Evolutionary conservation across 345 rosid species (phyloP), one percentile per base, ranked within the genome.

Genomic region (Salix arbutifolia): DNA sequence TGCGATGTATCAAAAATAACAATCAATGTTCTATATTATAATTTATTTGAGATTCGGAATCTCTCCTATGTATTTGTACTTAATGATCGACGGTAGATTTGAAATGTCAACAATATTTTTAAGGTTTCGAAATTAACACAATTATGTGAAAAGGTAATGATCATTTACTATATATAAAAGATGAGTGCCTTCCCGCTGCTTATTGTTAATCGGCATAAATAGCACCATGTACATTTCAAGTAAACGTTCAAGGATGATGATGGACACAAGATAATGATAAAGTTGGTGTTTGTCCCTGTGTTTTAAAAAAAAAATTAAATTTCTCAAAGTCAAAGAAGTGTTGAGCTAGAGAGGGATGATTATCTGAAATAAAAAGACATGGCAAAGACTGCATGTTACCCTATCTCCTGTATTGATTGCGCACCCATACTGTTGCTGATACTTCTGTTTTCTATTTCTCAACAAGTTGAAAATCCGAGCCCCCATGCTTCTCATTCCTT

Each of bases 281-380:
- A 62, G 61, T 70, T 70, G n/a, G n/a, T n/a, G n/a, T n/a, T n/a
- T n/a, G n/a, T n/a, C n/a, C n/a, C n/a, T n/a, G n/a, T n/a, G n/a
- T n/a, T n/a, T n/a, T n/a, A n/a, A n/a, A n/a, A n/a, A n/a, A n/a
- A n/a, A n/a, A n/a, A n/a, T n/a, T n/a, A n/a, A n/a, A n/a, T n/a
- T n/a, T n/a, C n/a, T n/a, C 35, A 33, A 33, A 33, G 35, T 33
- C 35, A 33, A 64, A 46, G 37, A 52, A 56, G 74, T 26, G 71
- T 84, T 76, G 74, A 71, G 81, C 80, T 75, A 37, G 56, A 83
- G 84, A 73, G 78, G 83, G 52, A 14, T 46, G 52, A 46, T 46
- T 33, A 84, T 77, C 76, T 79, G 83, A 50, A 77, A 76, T 78
- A 82, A 84, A 85, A 81, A 66, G 79, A 84, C 81, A 74, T 44